Percentiles rank a stretch among this genome's conserved stretches.
Conservation (phyloP, 352 stramenopile genomes). For the Globisporangium megalacanthum region DNA sequence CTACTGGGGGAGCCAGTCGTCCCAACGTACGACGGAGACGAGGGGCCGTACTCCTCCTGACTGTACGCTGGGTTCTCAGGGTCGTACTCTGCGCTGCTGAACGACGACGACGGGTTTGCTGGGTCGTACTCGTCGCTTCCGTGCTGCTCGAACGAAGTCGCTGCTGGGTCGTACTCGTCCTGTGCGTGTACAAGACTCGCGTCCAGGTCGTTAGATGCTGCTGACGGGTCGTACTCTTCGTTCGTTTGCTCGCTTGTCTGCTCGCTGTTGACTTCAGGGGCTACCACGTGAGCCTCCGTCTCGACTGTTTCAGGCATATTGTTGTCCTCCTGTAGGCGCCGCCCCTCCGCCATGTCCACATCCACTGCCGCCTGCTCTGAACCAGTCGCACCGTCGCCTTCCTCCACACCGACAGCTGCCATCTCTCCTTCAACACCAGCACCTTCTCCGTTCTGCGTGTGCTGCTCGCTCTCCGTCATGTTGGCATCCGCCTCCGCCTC, state of each 20-base stretch:
- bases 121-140: slow-evolving; percentile 22
- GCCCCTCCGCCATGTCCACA: no score
- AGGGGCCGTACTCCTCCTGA: slow-evolving; percentile 32
- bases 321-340: no score
- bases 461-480: slow-evolving; percentile 3
- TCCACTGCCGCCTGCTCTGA: no score
- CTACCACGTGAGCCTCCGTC: neutral
- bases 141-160: slow-evolving; percentile 8
- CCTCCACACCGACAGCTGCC: no score
- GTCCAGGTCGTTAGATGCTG: slow-evolving; percentile 18
- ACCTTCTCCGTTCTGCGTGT: neutral
- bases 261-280: neutral
- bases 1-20: neutral
- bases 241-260: slow-evolving; percentile 10
- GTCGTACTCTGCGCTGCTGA: slow-evolving; percentile 8
- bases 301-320: no score
- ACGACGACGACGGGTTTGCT: slow-evolving; percentile 7
- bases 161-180: slow-evolving; percentile 25
- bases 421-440: neutral
- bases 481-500: neutral
- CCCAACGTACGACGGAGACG: slow-evolving; percentile 5
- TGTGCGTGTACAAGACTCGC: slow-evolving; percentile 17
- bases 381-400: neutral
- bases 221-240: slow-evolving; percentile 22
- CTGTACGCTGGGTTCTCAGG: slow-evolving; percentile 18